These are phyloP conservation scores for Mycena polygramma DNA, from an alignment of 768 basidiomycete genomes.

Conservation along the genomic window DNA sequence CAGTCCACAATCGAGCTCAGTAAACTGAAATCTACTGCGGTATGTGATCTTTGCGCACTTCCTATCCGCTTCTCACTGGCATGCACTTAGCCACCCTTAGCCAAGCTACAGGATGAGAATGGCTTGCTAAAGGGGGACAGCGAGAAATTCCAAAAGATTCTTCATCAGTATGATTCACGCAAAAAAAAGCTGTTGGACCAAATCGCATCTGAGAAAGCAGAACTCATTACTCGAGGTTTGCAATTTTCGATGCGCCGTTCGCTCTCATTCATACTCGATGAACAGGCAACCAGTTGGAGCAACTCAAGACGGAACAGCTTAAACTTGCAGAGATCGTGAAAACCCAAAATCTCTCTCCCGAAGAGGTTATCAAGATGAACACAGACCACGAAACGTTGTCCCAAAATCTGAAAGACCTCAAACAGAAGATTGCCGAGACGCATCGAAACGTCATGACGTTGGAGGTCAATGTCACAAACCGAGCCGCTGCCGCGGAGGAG, in stretches of 20 bases:
- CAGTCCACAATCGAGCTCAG: slow-evolving; percentile 66
- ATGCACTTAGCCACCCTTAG: slow-evolving; percentile 67
- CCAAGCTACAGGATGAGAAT: slow-evolving; percentile 72
- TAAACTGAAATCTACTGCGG: slow-evolving; percentile 73
- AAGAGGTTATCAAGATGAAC: slow-evolving; percentile 93
- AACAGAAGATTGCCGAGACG: slow-evolving; percentile 79
- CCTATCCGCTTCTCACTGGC: slow-evolving; percentile 14
- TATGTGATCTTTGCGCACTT: slow-evolving; percentile 43
- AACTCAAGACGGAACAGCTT: slow-evolving; percentile 73
- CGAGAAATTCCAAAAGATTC: slow-evolving; percentile 82
- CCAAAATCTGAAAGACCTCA: slow-evolving; percentile 81
- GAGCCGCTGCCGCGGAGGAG: slow-evolving; percentile 85
- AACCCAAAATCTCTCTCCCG: slow-evolving; percentile 89
- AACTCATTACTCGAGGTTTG: slow-evolving; percentile 69
- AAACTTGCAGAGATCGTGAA: slow-evolving; percentile 77
- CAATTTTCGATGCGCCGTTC: slow-evolving; percentile 18
- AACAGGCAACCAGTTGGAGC: slow-evolving; percentile 72
- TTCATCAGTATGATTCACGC: slow-evolving; percentile 76
- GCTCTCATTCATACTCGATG: slow-evolving; percentile 1
- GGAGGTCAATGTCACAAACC: slow-evolving; percentile 87
- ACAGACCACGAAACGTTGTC: slow-evolving; percentile 86
- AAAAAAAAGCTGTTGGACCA: slow-evolving; percentile 77
- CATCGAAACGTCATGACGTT: slow-evolving; percentile 80
- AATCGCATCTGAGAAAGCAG: slow-evolving; percentile 76
- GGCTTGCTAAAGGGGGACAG: slow-evolving; percentile 77